phyloP scores from a whole-genome alignment of 768 basidiomycete genomes.

The Naganishia antarctica region DNA sequence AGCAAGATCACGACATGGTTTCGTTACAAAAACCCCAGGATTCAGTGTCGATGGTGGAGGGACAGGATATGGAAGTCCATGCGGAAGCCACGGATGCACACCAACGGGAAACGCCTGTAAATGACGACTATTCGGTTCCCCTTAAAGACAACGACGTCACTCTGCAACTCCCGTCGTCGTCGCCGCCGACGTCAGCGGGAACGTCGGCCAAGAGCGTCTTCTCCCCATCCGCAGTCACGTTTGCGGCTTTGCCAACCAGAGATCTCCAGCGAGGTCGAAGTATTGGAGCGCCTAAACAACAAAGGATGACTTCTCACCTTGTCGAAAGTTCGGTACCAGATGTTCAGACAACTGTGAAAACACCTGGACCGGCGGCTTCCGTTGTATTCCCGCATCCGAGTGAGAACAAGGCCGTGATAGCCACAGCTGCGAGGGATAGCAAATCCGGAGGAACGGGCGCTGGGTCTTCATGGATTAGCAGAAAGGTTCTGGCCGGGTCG shows the following conservation, averaged over 20 bases:
- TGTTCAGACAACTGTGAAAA: background rate
- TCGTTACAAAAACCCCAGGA: background rate
- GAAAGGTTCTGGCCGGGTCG: conserved; percentile 27
- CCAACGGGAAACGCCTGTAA: background rate
- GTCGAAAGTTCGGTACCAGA: conserved; percentile 11
- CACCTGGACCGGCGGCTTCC: background rate
- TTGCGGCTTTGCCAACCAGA: conserved; percentile 23
- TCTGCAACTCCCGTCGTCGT: background rate
- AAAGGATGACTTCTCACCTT: conserved; percentile 14
- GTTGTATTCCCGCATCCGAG: background rate
- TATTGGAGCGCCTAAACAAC: conserved; percentile 15
- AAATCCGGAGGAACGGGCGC: conserved; percentile 15
- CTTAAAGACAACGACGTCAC: conserved; percentile 8
- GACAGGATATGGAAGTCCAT: background rate
- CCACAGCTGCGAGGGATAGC: conserved; percentile 9
- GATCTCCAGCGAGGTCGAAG: conserved; percentile 25
- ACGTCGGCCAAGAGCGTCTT: conserved; percentile 10
- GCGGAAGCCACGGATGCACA: background rate
- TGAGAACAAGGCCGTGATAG: background rate
- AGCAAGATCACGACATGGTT: background rate
- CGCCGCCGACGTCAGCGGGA: background rate
- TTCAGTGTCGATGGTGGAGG: background rate
- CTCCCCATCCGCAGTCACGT: conserved; percentile 24
- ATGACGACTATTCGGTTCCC: conserved; percentile 3
- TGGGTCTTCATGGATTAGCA: conserved; percentile 14